These are phyloP conservation scores for Cyanidium caldarium DNA, from an alignment of 23 red algal species.

Conservation along the genomic window DNA sequence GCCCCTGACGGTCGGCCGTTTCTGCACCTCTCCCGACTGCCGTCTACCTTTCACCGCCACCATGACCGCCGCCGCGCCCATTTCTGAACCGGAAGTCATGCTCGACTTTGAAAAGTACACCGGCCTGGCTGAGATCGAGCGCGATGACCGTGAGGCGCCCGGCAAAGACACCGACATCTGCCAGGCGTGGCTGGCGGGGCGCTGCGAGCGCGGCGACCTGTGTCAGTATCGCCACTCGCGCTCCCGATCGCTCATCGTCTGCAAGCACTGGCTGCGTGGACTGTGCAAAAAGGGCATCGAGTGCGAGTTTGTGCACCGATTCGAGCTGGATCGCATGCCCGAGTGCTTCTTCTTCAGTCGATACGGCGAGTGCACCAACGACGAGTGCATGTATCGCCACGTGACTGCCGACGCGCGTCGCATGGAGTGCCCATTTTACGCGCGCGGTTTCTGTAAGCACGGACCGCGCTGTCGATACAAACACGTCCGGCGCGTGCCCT, in stretches of 20 bases:
- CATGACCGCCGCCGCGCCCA: too few species aligned
- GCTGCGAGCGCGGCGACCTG: conserved; percentile 63
- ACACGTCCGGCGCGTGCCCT: conserved; percentile 87
- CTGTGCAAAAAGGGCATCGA: conserved; percentile 94
- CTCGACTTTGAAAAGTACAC: conserved; percentile 4
- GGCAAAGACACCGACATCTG: conserved; percentile 90
- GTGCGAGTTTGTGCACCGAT: conserved; percentile 91
- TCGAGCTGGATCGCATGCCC: conserved; percentile 80
- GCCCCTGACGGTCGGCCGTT: too few species aligned
- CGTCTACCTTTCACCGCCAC: too few species aligned
- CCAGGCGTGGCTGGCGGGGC: conserved; percentile 50
- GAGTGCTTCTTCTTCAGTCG: conserved; percentile 95
- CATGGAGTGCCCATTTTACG: conserved; percentile 98
- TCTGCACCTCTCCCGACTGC: too few species aligned
- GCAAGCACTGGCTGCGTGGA: conserved; percentile 94
- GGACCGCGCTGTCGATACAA: conserved; percentile 85
- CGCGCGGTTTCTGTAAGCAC: conserved; percentile 85
- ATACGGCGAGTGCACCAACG: conserved; percentile 68
- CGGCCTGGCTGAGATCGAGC: neutral
- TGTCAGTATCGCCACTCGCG: conserved; percentile 97
- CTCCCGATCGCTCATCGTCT: conserved; percentile 78
- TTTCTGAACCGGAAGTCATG: neutral
- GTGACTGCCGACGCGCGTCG: conserved; percentile 75
- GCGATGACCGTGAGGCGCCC: conserved; percentile 57
- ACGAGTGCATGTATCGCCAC: conserved; percentile 90